Conservation (phyloP, 2,329 filamentous ascomycete genomes). For the Pezicula carpinea region DNA sequence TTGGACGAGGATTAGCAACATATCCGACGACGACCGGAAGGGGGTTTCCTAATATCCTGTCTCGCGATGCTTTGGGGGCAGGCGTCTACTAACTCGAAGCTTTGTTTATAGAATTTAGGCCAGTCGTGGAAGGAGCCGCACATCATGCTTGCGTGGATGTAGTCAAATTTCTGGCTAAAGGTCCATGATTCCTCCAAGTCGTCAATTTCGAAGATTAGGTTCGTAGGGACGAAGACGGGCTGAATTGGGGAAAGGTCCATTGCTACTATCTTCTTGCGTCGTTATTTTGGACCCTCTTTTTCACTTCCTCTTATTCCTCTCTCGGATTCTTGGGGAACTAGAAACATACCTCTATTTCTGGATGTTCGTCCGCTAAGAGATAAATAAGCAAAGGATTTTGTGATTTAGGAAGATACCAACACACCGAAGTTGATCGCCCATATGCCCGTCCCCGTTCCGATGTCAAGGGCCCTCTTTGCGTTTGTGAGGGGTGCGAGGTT, state of each 20-base stretch:
- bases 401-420: background rate
- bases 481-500: slow-evolving; percentile 3
- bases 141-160: slow-evolving; percentile 4
- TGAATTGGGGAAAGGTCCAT: slow-evolving; percentile 35
- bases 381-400: background rate
- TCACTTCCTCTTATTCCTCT: too few relatives aligned
- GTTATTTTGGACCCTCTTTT: too few relatives aligned
- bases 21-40: background rate
- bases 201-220: slow-evolving; percentile 24
- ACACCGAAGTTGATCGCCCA: slow-evolving; percentile 7
- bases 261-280: slow-evolving; percentile 11
- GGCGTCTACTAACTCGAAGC: slow-evolving; percentile 3
- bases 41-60: too few relatives aligned
- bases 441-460: slow-evolving; percentile 6
- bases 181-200: slow-evolving; percentile 26
- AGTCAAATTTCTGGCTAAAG: slow-evolving; percentile 9
- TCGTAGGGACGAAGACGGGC: slow-evolving; percentile 22
- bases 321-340: background rate
- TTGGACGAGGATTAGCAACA: background rate
- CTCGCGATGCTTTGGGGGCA: too few relatives aligned
- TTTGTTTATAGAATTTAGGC: slow-evolving; percentile 6
- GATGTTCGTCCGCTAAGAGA: slow-evolving; percentile 9
- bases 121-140: slow-evolving; percentile 6
- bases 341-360: slow-evolving; percentile 14
- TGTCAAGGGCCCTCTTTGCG: slow-evolving; percentile 1